These are phyloP conservation scores for Solanum sparsipilum DNA, from an alignment of 257 asterid genomes.

Conservation along the genomic window DNA sequence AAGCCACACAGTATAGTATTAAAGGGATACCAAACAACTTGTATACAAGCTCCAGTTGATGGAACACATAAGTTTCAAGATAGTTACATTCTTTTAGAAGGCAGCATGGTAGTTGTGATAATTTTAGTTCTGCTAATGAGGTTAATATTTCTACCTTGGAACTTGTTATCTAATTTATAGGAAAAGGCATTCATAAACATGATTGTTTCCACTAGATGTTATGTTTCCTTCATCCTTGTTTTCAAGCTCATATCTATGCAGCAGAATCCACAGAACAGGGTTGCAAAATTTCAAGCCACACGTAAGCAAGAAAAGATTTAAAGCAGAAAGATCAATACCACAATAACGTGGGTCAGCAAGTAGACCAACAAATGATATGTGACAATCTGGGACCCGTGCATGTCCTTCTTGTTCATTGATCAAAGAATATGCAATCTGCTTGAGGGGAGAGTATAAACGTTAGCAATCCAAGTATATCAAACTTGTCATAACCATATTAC, in stretches of 20 bases:
- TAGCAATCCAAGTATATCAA: background rate
- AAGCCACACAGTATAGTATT: background rate
- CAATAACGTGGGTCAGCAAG: constrained; percentile 88
- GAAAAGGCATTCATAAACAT: background rate
- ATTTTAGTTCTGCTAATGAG: background rate
- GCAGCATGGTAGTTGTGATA: background rate
- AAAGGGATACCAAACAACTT: background rate
- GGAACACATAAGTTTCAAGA: background rate
- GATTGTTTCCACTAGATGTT: background rate
- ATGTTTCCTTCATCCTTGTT: background rate
- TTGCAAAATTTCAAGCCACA: background rate
- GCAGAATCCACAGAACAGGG: background rate
- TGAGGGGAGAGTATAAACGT: constrained; percentile 5
- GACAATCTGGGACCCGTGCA: constrained; percentile 46
- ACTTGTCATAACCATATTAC: background rate
- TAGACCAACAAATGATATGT: constrained; percentile 91
- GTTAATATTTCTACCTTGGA: background rate
- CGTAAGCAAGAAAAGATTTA: background rate
- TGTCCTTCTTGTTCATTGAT: constrained; percentile 93
- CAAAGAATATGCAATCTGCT: constrained; percentile 89
- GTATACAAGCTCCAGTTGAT: background rate
- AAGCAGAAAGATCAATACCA: constrained; percentile 33
- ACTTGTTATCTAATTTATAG: background rate
- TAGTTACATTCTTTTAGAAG: background rate
- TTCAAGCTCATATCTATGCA: background rate